Evolutionary conservation across 129 eudicot species (phyloP).

Genomic region (Smallanthus sonchifolius): DNA sequence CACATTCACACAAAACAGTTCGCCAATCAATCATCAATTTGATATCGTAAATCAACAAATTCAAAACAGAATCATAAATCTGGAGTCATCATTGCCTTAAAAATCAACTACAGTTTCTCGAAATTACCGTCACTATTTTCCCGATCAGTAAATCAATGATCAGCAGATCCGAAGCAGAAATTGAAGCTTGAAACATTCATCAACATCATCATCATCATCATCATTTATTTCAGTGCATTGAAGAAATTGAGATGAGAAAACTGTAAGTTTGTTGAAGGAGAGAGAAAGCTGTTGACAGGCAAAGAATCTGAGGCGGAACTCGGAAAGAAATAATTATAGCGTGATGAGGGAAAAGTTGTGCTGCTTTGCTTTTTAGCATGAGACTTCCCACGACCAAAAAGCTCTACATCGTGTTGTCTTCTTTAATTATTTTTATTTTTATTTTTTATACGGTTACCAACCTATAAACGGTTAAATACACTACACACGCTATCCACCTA

Average conservation of each 20-base stretch:
- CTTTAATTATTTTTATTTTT: background rate
- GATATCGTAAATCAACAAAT: conserved; percentile 11
- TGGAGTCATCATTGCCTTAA: background rate
- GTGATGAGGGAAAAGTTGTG: conserved; percentile 22
- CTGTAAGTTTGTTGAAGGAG: conserved; percentile 12
- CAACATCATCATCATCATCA: background rate
- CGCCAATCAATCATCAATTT: background rate
- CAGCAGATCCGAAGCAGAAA: conserved; percentile 29
- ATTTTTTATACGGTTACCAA: conserved; percentile 18
- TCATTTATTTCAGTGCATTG: conserved; percentile 16
- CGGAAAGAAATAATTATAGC: conserved; percentile 17
- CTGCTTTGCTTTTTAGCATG: conserved; percentile 38
- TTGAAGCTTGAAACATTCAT: background rate
- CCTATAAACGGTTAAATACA: conserved; percentile 8
- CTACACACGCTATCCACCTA: background rate
- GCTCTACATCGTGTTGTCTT: conserved; percentile 32
- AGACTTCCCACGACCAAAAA: conserved; percentile 39
- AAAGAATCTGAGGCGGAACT: conserved; percentile 11
- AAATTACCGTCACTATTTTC: background rate
- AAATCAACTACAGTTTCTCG: background rate
- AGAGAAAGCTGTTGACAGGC: conserved; percentile 12
- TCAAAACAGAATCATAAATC: conserved; percentile 11
- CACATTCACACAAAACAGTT: background rate
- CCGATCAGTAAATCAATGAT: background rate
- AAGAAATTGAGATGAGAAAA: background rate